phyloP scores from a whole-genome alignment of 768 basidiomycete genomes.

The Trametes cinnabarina region DNA sequence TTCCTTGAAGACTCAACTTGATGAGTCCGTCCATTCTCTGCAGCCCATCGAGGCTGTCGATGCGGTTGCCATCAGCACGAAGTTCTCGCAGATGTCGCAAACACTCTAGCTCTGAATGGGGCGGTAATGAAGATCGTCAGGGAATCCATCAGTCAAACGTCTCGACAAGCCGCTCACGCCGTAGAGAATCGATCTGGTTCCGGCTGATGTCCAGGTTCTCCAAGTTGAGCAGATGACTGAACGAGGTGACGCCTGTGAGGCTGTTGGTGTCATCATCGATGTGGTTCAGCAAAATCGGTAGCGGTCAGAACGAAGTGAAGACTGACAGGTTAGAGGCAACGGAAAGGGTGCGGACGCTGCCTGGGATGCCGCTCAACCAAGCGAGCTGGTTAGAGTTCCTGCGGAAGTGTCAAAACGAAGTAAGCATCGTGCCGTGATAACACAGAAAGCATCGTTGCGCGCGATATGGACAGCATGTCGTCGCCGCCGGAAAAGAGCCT shows the following conservation, averaged over 20 bases:
- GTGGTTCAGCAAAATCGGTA: background rate
- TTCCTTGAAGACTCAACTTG: constrained; percentile 80
- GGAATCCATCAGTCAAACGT: background rate
- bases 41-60: constrained; percentile 72
- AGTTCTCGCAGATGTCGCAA: constrained; percentile 86
- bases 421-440: background rate
- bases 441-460: background rate
- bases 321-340: constrained; percentile 72
- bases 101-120: constrained; percentile 69
- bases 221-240: constrained; percentile 80
- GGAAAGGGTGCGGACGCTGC: constrained; percentile 70
- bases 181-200: constrained; percentile 86
- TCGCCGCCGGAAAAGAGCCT: background rate
- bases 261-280: constrained; percentile 36
- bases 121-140: background rate
- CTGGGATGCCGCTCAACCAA: constrained; percentile 79
- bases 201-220: constrained; percentile 88
- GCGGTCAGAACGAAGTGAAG: constrained; percentile 5
- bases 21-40: constrained; percentile 76
- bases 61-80: constrained; percentile 83
- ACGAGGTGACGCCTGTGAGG: constrained; percentile 84
- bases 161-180: constrained; percentile 54
- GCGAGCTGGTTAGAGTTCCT: constrained; percentile 74
- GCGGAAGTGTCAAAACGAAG: constrained; percentile 10
- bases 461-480: background rate